Conservation (phyloP, 2,329 filamentous ascomycete genomes). For the Fusarium lyarnte region DNA sequence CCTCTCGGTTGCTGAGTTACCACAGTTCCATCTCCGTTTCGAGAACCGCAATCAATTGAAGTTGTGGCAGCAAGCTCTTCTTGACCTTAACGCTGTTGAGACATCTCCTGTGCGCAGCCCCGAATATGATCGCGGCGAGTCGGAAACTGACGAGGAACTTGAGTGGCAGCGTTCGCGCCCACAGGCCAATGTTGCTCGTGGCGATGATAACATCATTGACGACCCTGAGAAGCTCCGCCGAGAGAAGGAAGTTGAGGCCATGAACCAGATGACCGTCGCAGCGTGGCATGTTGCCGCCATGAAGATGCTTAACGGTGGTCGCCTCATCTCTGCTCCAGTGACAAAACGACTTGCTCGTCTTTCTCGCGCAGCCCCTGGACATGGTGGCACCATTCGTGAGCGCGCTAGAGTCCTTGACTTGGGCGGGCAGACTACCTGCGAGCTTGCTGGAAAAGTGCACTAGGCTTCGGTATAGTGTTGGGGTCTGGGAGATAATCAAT, state of each 20-base stretch:
- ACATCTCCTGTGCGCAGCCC: conserved; percentile 69
- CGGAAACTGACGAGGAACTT: conserved; percentile 83
- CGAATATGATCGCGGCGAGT: conserved; percentile 84
- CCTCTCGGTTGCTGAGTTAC: conserved; percentile 89
- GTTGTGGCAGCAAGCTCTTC: conserved; percentile 86
- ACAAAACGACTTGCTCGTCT: conserved; percentile 68
- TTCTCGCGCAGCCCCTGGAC: conserved; percentile 58
- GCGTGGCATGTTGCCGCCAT: conserved; percentile 70
- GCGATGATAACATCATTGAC: conserved; percentile 71
- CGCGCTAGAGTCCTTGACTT: conserved; percentile 83
- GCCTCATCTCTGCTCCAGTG: conserved; percentile 70
- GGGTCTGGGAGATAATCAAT: too few species aligned
- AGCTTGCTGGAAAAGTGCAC: too few species aligned
- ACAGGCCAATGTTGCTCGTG: conserved; percentile 78
- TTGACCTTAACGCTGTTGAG: conserved; percentile 82
- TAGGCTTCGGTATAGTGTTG: too few species aligned
- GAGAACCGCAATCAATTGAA: conserved; percentile 85
- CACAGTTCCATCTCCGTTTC: conserved; percentile 93
- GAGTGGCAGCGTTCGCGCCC: conserved; percentile 76
- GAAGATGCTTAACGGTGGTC: conserved; percentile 71
- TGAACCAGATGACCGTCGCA: conserved; percentile 72
- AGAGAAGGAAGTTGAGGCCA: conserved; percentile 84
- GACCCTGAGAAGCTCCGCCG: conserved; percentile 70
- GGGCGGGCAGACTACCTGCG: conserved; percentile 83
- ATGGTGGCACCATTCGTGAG: conserved; percentile 57